Evolutionary conservation across 176 grass and related monocot genomes (phyloP).

Genomic region (Eragrostis nindensis): DNA sequence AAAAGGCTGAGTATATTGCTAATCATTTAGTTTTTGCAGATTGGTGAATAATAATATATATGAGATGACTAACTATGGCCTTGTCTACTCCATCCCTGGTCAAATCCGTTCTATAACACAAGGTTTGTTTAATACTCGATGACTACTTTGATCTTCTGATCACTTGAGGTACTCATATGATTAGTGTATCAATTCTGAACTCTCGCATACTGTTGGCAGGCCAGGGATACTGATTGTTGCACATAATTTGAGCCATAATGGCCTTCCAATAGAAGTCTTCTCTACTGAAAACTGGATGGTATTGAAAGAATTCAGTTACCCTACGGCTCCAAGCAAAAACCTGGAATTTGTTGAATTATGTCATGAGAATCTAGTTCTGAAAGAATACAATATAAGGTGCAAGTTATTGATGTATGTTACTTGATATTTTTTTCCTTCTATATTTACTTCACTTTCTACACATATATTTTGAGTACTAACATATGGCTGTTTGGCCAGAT

Average conservation of each 20-base stretch:
- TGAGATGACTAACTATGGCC: neutral
- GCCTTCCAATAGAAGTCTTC: slow-evolving; percentile 7
- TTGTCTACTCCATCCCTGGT: neutral
- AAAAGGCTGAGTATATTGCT: no score
- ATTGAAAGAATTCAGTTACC: neutral
- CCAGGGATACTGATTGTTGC: slow-evolving; percentile 9
- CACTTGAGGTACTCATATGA: neutral
- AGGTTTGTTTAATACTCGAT: neutral
- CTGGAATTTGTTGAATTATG: neutral
- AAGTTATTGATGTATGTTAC: no score
- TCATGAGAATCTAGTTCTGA: neutral
- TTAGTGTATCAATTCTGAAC: neutral
- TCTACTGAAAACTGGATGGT: slow-evolving; percentile 6
- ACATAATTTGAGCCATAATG: neutral
- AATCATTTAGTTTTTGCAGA: neutral
- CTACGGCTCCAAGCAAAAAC: no score
- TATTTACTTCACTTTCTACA: no score
- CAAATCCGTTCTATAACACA: neutral
- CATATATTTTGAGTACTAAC: no score
- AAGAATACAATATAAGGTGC: no score
- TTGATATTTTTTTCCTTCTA: no score
- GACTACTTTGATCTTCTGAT: no score
- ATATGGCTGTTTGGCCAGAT: no score
- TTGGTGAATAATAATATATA: neutral
- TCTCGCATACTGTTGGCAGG: neutral